phyloP scores from a whole-genome alignment of 805 yeast species.

The Priceomyces castillae region DNA sequence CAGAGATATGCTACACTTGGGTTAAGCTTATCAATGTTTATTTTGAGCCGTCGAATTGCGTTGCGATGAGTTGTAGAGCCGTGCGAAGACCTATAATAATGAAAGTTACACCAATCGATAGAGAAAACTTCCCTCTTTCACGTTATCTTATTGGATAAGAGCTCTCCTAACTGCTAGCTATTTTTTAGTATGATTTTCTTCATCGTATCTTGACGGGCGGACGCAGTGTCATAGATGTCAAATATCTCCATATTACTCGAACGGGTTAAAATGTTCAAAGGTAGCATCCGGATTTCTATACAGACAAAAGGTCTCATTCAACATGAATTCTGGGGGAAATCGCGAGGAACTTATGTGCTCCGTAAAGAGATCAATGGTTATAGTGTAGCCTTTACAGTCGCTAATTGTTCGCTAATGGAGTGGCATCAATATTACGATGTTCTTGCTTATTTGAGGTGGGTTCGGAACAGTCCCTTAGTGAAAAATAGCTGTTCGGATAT shows the following conservation, averaged over 20 bases:
- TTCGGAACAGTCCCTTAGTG: too few relatives aligned
- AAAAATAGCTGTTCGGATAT: too few relatives aligned
- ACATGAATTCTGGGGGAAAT: not conserved
- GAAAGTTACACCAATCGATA: not conserved
- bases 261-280: constrained; percentile 1
- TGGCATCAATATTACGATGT: too few relatives aligned
- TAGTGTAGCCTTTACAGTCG: too few relatives aligned
- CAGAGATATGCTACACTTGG: not conserved
- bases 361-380: too few relatives aligned
- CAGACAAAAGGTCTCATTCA: not conserved
- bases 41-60: too few relatives aligned
- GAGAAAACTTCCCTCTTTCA: not conserved
- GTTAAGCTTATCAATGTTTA: not conserved
- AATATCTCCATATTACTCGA: not conserved
- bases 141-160: not conserved
- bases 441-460: too few relatives aligned
- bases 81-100: not conserved
- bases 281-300: not conserved
- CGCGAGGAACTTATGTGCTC: too few relatives aligned
- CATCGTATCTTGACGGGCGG: not conserved
- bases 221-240: not conserved
- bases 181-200: not conserved
- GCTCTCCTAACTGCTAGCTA: not conserved
- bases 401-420: too few relatives aligned
- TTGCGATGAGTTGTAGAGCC: not conserved